These are phyloP conservation scores for Candida broadrunensis DNA, from an alignment of 805 yeast genomes.

Conservation along the genomic window DNA sequence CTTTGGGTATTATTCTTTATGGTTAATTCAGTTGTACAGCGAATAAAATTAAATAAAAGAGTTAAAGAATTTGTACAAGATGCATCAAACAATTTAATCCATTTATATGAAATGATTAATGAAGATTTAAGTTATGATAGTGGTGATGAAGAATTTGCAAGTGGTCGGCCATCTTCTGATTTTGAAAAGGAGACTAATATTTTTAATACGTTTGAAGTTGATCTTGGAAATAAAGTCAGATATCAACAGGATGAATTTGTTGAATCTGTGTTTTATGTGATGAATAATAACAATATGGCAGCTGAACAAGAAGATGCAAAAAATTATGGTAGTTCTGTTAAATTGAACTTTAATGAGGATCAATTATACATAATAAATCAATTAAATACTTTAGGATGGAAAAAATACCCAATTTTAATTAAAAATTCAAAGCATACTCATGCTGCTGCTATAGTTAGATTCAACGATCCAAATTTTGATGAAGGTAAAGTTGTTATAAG, in stretches of 20 bases:
- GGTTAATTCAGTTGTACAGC: slow-evolving; percentile 35
- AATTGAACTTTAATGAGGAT: slow-evolving; percentile 21
- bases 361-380: slow-evolving; percentile 54
- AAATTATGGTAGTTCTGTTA: slow-evolving; percentile 4
- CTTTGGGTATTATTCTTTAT: slow-evolving; percentile 61
- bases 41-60: slow-evolving; percentile 26
- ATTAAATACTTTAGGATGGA: slow-evolving; percentile 64
- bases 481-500: slow-evolving; percentile 69
- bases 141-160: background rate
- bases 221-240: slow-evolving; percentile 34
- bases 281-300: slow-evolving; percentile 27
- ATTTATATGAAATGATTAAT: slow-evolving; percentile 21
- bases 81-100: slow-evolving; percentile 21
- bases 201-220: slow-evolving; percentile 11
- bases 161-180: background rate
- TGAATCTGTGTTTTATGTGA: slow-evolving; percentile 61
- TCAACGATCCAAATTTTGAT: slow-evolving; percentile 45
- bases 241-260: slow-evolving; percentile 65
- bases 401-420: slow-evolving; percentile 68
- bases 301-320: slow-evolving; percentile 7
- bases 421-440: slow-evolving; percentile 67
- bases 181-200: slow-evolving; percentile 5
- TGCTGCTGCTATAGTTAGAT: slow-evolving; percentile 76
- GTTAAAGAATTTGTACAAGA: slow-evolving; percentile 25
- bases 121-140: slow-evolving; percentile 6